These are phyloP conservation scores for Entophlyctis helioformis DNA, from an alignment of 192 early-diverging fungal genomes.

Conservation along the genomic window DNA sequence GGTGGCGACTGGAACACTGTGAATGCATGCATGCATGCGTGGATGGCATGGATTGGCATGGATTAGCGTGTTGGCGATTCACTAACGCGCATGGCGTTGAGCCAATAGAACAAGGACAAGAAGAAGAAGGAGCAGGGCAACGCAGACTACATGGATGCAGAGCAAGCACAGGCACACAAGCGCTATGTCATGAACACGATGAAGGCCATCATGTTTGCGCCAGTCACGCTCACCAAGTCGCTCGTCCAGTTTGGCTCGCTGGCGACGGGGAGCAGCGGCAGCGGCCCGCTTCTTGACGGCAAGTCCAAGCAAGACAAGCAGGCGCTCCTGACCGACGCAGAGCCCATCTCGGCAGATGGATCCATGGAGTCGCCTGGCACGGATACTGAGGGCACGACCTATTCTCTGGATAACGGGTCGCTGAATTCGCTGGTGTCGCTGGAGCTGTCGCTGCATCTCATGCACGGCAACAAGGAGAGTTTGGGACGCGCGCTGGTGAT, in stretches of 20 bases:
- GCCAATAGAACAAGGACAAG: slow-evolving; percentile 9
- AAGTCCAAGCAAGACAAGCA: slow-evolving; percentile 10
- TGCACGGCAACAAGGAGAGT: slow-evolving; percentile 76
- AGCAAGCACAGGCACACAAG: slow-evolving; percentile 36
- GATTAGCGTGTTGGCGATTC: background rate
- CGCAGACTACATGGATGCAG: slow-evolving; percentile 28
- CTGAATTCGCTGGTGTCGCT: slow-evolving; percentile 58
- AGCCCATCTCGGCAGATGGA: slow-evolving; percentile 7
- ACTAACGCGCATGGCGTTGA: background rate
- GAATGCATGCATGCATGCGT: slow-evolving; percentile 1
- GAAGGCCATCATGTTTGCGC: slow-evolving; percentile 41
- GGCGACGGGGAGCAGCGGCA: slow-evolving; percentile 4
- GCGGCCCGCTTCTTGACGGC: slow-evolving; percentile 4
- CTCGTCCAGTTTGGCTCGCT: too few relatives aligned
- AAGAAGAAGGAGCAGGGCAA: slow-evolving; percentile 7
- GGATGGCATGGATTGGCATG: too few relatives aligned
- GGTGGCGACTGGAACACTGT: background rate
- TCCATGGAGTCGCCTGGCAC: background rate
- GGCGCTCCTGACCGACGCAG: slow-evolving; percentile 16
- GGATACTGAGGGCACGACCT: slow-evolving; percentile 41
- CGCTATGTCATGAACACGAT: slow-evolving; percentile 40
- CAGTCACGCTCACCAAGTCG: slow-evolving; percentile 28
- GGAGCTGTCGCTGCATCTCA: slow-evolving; percentile 75
- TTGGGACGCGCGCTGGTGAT: slow-evolving; percentile 37
- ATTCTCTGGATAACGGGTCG: slow-evolving; percentile 43